Evolutionary conservation across 805 yeast species (phyloP).

Genomic region (Candida andamanensis): DNA sequence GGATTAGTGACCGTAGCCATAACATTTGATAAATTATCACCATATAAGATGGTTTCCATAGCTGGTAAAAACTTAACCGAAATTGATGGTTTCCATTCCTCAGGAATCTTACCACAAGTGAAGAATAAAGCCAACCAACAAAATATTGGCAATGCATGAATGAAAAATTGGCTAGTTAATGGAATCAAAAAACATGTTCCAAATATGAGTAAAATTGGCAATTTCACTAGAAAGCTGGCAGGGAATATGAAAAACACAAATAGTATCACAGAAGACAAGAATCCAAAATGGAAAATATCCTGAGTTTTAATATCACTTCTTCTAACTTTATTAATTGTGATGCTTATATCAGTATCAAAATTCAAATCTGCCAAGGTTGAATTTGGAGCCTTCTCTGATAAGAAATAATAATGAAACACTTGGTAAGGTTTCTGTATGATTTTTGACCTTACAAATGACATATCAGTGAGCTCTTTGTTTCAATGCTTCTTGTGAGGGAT

Average conservation of each 20-base stretch:
- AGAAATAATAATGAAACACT: constrained; percentile 46
- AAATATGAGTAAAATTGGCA: constrained; percentile 38
- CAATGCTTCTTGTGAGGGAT: too few species aligned
- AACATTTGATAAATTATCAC: constrained; percentile 81
- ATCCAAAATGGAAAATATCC: constrained; percentile 51
- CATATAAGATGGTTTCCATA: constrained; percentile 85
- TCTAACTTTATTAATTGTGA: constrained; percentile 37
- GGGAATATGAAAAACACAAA: constrained; percentile 59
- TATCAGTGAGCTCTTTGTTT: too few species aligned
- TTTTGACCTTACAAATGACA: constrained; percentile 14
- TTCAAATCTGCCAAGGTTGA: constrained; percentile 47
- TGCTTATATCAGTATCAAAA: constrained; percentile 43
- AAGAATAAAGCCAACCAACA: constrained; percentile 84
- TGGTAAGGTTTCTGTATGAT: constrained; percentile 35
- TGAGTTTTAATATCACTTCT: constrained; percentile 36
- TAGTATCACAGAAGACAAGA: constrained; percentile 47
- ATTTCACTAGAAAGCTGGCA: constrained; percentile 40
- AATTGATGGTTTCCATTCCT: constrained; percentile 78
- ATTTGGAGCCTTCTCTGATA: constrained; percentile 48
- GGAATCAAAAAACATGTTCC: constrained; percentile 57
- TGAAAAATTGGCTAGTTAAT: constrained; percentile 74
- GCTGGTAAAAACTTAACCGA: constrained; percentile 86
- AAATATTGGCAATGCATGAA: constrained; percentile 75
- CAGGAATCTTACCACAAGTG: constrained; percentile 69
- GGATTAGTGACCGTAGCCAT: constrained; percentile 68